These are phyloP conservation scores for Elaphomyces granulatus DNA, from an alignment of 495 filamentous ascomycete species.

Conservation along the genomic window DNA sequence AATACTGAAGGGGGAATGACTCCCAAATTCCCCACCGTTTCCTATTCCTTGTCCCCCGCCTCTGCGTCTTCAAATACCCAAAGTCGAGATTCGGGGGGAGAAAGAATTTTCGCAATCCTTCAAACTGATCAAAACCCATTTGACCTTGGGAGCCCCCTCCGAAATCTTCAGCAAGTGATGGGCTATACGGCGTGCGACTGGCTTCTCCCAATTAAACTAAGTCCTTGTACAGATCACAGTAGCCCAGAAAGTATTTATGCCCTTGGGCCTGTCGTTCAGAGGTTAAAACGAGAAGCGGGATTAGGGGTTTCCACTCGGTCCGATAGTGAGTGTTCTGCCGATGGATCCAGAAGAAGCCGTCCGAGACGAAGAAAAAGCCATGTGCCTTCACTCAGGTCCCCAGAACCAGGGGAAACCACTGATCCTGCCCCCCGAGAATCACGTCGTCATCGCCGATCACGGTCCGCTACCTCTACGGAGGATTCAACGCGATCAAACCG, in stretches of 20 bases:
- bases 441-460: too few species aligned
- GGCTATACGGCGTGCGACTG: constrained; percentile 55
- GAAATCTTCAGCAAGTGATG: constrained; percentile 65
- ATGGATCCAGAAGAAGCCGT: neutral
- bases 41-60: constrained; percentile 24
- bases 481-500: too few species aligned
- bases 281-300: constrained; percentile 35
- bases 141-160: constrained; percentile 43
- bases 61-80: constrained; percentile 4
- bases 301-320: too few species aligned
- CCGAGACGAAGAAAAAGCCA: neutral
- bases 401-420: too few species aligned
- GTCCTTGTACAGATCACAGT: constrained; percentile 44
- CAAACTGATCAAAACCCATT: constrained; percentile 72
- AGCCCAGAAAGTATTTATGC: constrained; percentile 32
- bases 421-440: too few species aligned
- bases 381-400: too few species aligned
- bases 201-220: constrained; percentile 53
- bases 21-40: constrained; percentile 32
- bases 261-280: constrained; percentile 36
- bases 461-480: too few species aligned
- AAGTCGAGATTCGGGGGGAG: constrained; percentile 11
- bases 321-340: too few species aligned
- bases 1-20: constrained; percentile 23
- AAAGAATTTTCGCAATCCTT: constrained; percentile 61